Evolutionary conservation across 441 rosid species (phyloP).

Genomic region (Croton laevigatus): DNA sequence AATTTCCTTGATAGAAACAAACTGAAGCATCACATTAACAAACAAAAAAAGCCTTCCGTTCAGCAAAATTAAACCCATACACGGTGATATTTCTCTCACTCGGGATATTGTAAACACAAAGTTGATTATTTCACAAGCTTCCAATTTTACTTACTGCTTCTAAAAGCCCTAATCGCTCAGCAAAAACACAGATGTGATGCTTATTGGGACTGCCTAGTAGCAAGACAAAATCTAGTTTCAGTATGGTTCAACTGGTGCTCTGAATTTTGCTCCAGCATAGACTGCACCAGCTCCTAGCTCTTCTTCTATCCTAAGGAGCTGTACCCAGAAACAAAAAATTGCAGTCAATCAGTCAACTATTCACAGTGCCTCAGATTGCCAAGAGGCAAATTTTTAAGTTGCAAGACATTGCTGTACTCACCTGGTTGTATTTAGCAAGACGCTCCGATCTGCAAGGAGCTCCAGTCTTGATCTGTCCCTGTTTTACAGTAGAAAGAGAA

Average conservation of each 20-base stretch:
- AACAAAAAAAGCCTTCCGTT: not conserved
- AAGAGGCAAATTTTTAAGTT: not conserved
- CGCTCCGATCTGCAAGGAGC: conserved; percentile 99
- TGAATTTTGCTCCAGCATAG: conserved; percentile 85
- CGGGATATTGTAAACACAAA: too few relatives aligned
- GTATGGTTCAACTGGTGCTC: conserved; percentile 62
- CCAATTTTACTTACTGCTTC: too few relatives aligned
- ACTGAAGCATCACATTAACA: not conserved
- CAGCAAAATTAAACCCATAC: too few relatives aligned
- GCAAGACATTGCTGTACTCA: conserved; percentile 13
- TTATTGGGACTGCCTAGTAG: too few relatives aligned
- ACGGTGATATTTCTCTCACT: too few relatives aligned
- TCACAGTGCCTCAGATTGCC: too few relatives aligned
- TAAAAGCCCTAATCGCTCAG: too few relatives aligned
- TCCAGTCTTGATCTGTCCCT: conserved; percentile 98
- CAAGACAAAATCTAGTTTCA: conserved; percentile 1
- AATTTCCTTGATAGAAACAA: not conserved
- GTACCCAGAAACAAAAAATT: not conserved
- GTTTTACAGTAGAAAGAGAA: conserved; percentile 11
- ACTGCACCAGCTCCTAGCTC: conserved; percentile 84
- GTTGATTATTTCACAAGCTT: too few relatives aligned
- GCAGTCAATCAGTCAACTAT: not conserved
- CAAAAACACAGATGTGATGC: too few relatives aligned
- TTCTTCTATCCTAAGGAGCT: conserved; percentile 96
- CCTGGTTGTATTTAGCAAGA: conserved; percentile 96